A percentile compares a stretch with the other conserved stretches of the same genome.
These are phyloP conservation scores for Epichloe hybrida DNA, from an alignment of 2,329 filamentous ascomycete genomes.

Conservation along the genomic window DNA sequence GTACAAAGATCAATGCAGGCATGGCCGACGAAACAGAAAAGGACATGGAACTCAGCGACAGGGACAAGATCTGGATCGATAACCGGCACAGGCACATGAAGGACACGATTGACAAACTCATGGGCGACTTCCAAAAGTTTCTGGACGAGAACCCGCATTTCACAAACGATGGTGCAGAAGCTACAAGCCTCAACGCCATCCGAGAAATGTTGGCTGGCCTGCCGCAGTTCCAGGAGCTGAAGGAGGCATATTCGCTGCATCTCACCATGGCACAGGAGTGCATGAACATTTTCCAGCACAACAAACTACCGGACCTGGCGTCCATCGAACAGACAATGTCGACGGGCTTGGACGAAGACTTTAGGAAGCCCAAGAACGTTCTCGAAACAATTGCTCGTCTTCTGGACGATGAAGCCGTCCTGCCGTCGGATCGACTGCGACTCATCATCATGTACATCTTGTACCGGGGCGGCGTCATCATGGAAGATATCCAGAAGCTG, in stretches of 20 bases:
- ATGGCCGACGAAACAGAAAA: constrained; percentile 60
- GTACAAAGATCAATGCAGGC: constrained; percentile 65
- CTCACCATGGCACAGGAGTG: constrained; percentile 94
- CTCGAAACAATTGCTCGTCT: constrained; percentile 74
- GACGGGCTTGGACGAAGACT: constrained; percentile 86
- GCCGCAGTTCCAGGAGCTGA: constrained; percentile 89
- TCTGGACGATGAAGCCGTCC: constrained; percentile 71
- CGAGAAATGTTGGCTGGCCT: constrained; percentile 94
- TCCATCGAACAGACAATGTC: constrained; percentile 82
- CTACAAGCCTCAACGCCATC: constrained; percentile 75
- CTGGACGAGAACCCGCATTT: constrained; percentile 86
- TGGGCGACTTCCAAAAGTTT: constrained; percentile 86
- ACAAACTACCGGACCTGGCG: constrained; percentile 77
- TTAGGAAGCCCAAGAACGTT: constrained; percentile 78
- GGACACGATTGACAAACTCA: constrained; percentile 87
- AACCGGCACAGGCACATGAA: constrained; percentile 97
- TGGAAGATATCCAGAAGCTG: constrained; percentile 72
- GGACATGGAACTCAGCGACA: constrained; percentile 81
- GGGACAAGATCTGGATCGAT: constrained; percentile 89
- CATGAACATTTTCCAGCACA: constrained; percentile 81
- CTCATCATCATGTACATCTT: constrained; percentile 77
- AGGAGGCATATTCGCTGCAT: constrained; percentile 88
- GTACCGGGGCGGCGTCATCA: constrained; percentile 72
- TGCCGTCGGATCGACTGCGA: constrained; percentile 62
- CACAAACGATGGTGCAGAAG: constrained; percentile 51